These are phyloP conservation scores for Astrothelium subdiscretum DNA, from an alignment of 495 filamentous ascomycete species.

Conservation along the genomic window DNA sequence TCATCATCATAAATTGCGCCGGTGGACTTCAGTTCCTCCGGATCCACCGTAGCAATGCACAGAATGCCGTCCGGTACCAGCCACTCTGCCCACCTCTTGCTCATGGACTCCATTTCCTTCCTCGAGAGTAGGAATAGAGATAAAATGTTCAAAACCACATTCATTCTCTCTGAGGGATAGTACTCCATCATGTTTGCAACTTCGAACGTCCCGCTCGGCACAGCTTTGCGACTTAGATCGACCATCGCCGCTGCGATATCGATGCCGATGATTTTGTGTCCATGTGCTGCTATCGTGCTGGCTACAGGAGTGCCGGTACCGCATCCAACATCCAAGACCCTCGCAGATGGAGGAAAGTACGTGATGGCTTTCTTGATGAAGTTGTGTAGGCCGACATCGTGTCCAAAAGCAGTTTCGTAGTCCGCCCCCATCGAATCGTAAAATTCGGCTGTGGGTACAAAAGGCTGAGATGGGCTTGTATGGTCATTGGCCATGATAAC, in stretches of 20 bases:
- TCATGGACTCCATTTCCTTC: background rate
- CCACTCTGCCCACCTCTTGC: background rate
- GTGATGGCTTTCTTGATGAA: slow-evolving; percentile 8
- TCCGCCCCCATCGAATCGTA: background rate
- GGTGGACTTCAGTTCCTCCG: background rate
- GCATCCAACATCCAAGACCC: slow-evolving; percentile 28
- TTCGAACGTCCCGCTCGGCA: slow-evolving; percentile 25
- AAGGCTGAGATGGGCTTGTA: too few relatives aligned
- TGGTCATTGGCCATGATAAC: too few relatives aligned
- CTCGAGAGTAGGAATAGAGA: slow-evolving; percentile 2
- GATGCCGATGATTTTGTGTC: slow-evolving; percentile 28
- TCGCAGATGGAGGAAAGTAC: slow-evolving; percentile 11
- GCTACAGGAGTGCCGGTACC: slow-evolving; percentile 33
- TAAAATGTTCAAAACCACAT: slow-evolving; percentile 6
- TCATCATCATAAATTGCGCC: background rate
- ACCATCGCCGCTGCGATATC: slow-evolving; percentile 29
- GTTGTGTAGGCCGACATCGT: background rate
- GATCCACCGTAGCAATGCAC: background rate
- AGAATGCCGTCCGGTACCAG: slow-evolving; percentile 3
- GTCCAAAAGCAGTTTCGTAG: background rate
- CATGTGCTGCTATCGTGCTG: slow-evolving; percentile 21
- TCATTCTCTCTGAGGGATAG: slow-evolving; percentile 9
- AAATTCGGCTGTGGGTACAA: too few relatives aligned
- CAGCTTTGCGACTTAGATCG: slow-evolving; percentile 18
- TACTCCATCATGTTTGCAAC: slow-evolving; percentile 24